Conservation (phyloP, 1,139 yeast species). For the Taphrina communis region DNA sequence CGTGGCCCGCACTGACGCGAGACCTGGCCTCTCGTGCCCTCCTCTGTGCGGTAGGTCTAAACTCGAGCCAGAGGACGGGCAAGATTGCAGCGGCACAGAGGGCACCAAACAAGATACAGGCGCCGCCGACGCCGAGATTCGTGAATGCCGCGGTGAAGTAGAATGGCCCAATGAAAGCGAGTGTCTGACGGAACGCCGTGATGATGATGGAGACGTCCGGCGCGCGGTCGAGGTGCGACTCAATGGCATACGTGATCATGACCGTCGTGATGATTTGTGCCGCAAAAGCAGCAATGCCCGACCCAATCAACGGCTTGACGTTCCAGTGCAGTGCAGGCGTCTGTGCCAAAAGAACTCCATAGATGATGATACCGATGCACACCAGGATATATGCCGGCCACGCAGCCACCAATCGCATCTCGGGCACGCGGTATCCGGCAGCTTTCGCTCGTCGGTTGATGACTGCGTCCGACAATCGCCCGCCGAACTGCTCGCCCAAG, state of each 20-base stretch:
- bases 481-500: constrained; percentile 50
- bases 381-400: constrained; percentile 49
- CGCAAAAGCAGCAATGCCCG: constrained; percentile 50
- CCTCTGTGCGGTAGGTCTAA: constrained; percentile 1
- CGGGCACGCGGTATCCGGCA: constrained; percentile 43
- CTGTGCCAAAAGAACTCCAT: constrained; percentile 49
- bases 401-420: constrained; percentile 49
- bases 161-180: constrained; percentile 18
- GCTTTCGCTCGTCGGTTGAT: constrained; percentile 45
- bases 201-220: constrained; percentile 17
- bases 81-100: constrained; percentile 3
- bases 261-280: constrained; percentile 50
- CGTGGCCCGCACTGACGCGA: neutral
- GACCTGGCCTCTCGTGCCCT: constrained; percentile 7
- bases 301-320: constrained; percentile 50
- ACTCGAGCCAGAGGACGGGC: constrained; percentile 18
- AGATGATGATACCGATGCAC: constrained; percentile 50
- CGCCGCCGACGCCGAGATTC: constrained; percentile 14
- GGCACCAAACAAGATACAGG: constrained; percentile 2
- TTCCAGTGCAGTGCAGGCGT: constrained; percentile 48
- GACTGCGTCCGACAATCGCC: constrained; percentile 51
- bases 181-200: constrained; percentile 1
- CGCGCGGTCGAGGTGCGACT: constrained; percentile 11
- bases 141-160: constrained; percentile 13
- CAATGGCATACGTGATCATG: constrained; percentile 47